Percentiles rank a stretch among this genome's conserved stretches.
Evolutionary conservation across 305 asterid species (phyloP).

Genomic region (Fraxinus sp.): DNA sequence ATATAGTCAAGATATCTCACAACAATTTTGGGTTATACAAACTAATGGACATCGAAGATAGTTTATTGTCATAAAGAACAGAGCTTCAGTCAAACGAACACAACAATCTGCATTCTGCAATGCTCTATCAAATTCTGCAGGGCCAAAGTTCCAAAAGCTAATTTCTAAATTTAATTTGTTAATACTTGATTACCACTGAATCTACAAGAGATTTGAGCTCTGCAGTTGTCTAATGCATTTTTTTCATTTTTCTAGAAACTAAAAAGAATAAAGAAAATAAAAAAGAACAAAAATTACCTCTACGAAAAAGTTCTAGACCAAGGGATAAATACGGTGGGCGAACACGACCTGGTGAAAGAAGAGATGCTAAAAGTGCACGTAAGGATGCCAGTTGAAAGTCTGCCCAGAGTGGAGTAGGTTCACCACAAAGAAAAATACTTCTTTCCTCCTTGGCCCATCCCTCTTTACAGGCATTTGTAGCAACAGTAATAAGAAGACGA

Average conservation of each 20-base stretch:
- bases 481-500: conserved; percentile 58
- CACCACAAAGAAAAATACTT: conserved; percentile 31
- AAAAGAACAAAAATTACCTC: conserved; percentile 47
- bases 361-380: conserved; percentile 86
- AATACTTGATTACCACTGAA: background rate
- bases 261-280: conserved; percentile 4
- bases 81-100: background rate
- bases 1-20: background rate
- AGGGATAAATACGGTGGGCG: conserved; percentile 68
- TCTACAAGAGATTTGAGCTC: background rate
- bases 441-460: conserved; percentile 55
- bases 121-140: background rate
- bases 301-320: conserved; percentile 63
- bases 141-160: background rate
- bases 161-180: background rate
- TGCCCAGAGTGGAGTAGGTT: conserved; percentile 36
- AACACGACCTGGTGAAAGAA: conserved; percentile 64
- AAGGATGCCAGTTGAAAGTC: conserved; percentile 76
- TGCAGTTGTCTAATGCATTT: conserved; percentile 6
- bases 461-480: conserved; percentile 62
- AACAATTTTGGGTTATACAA: background rate
- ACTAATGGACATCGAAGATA: background rate
- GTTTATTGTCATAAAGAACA: background rate
- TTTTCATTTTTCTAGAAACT: background rate
- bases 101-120: background rate